Base-by-base conservation (phyloP, 306 rosid genomes). In the Vicia villosa region DNA sequence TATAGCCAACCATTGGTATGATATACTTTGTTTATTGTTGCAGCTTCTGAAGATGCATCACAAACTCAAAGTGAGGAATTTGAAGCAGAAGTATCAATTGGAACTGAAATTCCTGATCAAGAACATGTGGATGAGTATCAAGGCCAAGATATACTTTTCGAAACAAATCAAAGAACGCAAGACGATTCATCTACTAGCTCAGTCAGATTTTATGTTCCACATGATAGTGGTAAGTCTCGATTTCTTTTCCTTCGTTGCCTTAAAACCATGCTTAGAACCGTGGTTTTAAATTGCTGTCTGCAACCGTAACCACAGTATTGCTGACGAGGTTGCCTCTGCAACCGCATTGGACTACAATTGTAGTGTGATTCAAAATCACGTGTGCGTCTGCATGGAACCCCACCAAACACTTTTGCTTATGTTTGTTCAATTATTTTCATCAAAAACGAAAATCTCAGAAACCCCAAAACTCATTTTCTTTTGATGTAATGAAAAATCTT, bases 21-120 rank as follows among this genome's bases (percentile, higher is more conserved):
- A 60, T 47, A 40, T 47, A 13, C 55, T 66, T 74, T 47, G 6
- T 34, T 36, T 20, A 21, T 78, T 62, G 13, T 41, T 79, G 81
- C 83, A 86, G 95, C 68, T 8, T 69, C 77, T 52, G 92, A 84
- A 60, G 89, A 76, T 72, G 87, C 77, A 54, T 66, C 81, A 50
- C 74, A 80, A 76, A 77, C 74, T 83, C 80, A 66, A 38, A 76
- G 60, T 26, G 80, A 88, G 61, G 96, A 88, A 73, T 79, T 36
- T 71, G 96, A 90, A 65, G 87, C 83, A 52, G 97, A 90, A 57
- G 85, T 94, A 54, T 88, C 95, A 58, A 88, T 81, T 34, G 98
- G 95, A 74, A 84, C 96, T 49, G 92, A 94, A 34, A 94, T 94
- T 90, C 96, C 94, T 70, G 97, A 90, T 52, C 96, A 83, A 19